Base-by-base conservation (phyloP, 2,329 filamentous ascomycete species). In the Trichoderma pleuroti region DNA sequence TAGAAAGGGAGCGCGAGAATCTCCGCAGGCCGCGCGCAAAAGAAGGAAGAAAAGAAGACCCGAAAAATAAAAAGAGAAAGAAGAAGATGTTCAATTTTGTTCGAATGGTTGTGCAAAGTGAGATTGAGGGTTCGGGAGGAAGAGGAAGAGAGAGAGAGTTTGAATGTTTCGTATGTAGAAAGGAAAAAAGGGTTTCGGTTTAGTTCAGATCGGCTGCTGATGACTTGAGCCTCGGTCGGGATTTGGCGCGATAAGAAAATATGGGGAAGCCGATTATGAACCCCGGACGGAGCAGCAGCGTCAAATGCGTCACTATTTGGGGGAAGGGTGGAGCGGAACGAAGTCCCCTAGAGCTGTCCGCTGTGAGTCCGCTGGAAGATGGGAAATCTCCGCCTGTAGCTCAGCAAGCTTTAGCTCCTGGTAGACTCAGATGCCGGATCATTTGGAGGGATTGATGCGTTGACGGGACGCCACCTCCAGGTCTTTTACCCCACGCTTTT, bases 181-280 rank as follows among this genome's bases (percentile, higher is more conserved):
- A 26, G 24, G 16, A 52, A 64, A 63, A 63, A 34, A 64, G 28
- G 46, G 62, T 54, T 49, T 21, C 42, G 39, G 28, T 14, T 14
- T 28, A 30, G 60, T 21, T 52, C 46, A 24, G 46, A 52, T 52
- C 30, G 62, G 62, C 49, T 65, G 30, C 62, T 36, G 62, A 65
- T 65, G 62, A 39, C 62, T 65, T 65, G 62, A 65, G 62, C 62
- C 62, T 65, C 62, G 62, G 46, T 24, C 62, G 62, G 62, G 32
- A 34, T 49, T 54, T 52, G 26, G 28, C 28, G 36, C 24, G 36
- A 63, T 16, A 18, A 36, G 18, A 21, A 8, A 64, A 64, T 18
- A 32, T 32, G 62, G 42, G 62, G 26, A 64, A 64, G 4, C 46
- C 46, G 46, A 52, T 52, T 52, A 52, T 56, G 52, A 56, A 56